These are phyloP conservation scores for Tripterygium wilfordii DNA, from an alignment of 177 flowering plant genomes.

Conservation along the genomic window DNA sequence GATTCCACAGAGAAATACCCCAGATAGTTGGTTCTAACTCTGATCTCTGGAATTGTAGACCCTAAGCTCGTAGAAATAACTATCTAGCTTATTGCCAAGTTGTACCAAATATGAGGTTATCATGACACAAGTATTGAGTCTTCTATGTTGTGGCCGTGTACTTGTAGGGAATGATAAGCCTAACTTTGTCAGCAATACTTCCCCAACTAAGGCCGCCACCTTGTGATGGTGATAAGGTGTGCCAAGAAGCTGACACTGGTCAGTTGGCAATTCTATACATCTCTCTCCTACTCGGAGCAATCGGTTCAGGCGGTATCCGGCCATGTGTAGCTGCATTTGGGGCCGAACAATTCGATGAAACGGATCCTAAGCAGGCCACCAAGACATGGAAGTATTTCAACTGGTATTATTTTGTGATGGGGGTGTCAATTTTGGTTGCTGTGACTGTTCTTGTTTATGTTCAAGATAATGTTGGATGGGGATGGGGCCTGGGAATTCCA, in stretches of 20 bases:
- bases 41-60: no score
- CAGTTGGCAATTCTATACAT: conserved; percentile 66
- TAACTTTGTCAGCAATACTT: conserved; percentile 71
- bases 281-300: conserved; percentile 57
- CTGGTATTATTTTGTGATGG: conserved; percentile 94
- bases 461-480: conserved; percentile 94
- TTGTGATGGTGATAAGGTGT: conserved; percentile 34
- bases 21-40: no score
- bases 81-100: no score
- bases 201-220: conserved; percentile 76
- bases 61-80: no score
- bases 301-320: conserved; percentile 92
- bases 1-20: no score
- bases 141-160: no score
- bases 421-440: conserved; percentile 69
- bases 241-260: conserved; percentile 51
- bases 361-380: conserved; percentile 51
- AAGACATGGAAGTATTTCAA: conserved; percentile 88
- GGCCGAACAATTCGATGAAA: conserved; percentile 87
- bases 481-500: conserved; percentile 93
- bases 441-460: conserved; percentile 86
- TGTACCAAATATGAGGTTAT: no score
- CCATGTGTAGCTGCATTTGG: conserved; percentile 93
- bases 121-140: no score
- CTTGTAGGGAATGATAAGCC: conserved; percentile 66